Evolutionary conservation across 1,139 yeast species (phyloP).

Genomic region (Taphrina betulina): DNA sequence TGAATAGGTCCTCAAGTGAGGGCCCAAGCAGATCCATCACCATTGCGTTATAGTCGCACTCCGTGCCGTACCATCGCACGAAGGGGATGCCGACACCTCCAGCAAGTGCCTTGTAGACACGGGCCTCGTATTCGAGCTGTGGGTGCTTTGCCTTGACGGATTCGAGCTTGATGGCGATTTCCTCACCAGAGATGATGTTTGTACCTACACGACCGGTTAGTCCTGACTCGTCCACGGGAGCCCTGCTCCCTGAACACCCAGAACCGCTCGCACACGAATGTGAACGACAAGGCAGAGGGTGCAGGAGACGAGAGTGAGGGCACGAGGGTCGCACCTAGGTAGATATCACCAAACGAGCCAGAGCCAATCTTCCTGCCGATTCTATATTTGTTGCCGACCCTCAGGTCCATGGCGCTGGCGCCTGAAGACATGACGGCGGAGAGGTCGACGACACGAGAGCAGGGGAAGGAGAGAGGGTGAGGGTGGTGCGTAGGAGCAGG

Average conservation of each 20-base stretch:
- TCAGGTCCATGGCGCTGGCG: slow-evolving; percentile 25
- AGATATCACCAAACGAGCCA: slow-evolving; percentile 96
- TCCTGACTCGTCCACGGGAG: no score
- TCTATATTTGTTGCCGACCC: slow-evolving; percentile 83
- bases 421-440: slow-evolving; percentile 9
- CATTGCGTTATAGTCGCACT: slow-evolving; percentile 94
- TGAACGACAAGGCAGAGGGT: slow-evolving; percentile 4
- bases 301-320: slow-evolving; percentile 1
- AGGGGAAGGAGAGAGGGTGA: neutral
- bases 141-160: slow-evolving; percentile 91
- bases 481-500: neutral
- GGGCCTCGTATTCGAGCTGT: slow-evolving; percentile 92
- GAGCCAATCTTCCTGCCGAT: slow-evolving; percentile 96
- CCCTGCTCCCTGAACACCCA: no score
- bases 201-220: slow-evolving; percentile 49
- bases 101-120: slow-evolving; percentile 78
- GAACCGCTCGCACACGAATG: no score
- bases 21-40: slow-evolving; percentile 96
- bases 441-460: neutral
- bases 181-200: slow-evolving; percentile 92
- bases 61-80: slow-evolving; percentile 96
- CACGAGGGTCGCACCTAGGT: slow-evolving; percentile 48
- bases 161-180: slow-evolving; percentile 94
- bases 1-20: slow-evolving; percentile 89
- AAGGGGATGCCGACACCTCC: slow-evolving; percentile 98